Evolutionary conservation across 768 basidiomycete genomes (phyloP).

Genomic region (Neoboletus subvelutipes): DNA sequence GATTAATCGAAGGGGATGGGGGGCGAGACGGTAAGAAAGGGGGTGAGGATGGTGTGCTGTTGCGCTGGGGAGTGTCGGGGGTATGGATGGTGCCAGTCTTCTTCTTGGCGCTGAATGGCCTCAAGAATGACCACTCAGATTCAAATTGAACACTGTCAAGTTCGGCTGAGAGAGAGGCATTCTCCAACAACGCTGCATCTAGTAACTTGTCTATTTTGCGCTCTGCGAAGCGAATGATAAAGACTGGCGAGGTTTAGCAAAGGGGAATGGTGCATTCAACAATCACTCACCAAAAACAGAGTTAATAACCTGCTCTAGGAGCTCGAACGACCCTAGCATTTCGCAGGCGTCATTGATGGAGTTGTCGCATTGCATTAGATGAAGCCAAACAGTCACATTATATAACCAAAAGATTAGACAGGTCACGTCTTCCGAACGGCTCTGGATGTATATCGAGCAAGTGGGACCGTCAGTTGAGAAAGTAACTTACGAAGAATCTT

Average conservation of each 20-base stretch:
- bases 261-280: background rate
- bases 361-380: conserved; percentile 85
- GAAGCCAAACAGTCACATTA: conserved; percentile 87
- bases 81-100: conserved; percentile 37
- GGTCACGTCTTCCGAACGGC: conserved; percentile 79
- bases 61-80: conserved; percentile 33
- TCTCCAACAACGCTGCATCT: conserved; percentile 80
- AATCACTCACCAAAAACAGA: conserved; percentile 79
- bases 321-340: conserved; percentile 76
- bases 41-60: conserved; percentile 45
- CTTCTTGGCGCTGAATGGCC: conserved; percentile 68
- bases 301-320: conserved; percentile 91
- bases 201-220: conserved; percentile 83
- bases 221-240: conserved; percentile 92
- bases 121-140: conserved; percentile 91
- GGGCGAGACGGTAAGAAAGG: conserved; percentile 49
- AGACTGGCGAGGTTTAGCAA: conserved; percentile 53
- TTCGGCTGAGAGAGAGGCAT: conserved; percentile 72
- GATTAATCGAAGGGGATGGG: conserved; percentile 50
- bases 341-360: conserved; percentile 79
- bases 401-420: conserved; percentile 93
- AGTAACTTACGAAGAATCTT: conserved; percentile 76
- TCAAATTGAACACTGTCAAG: conserved; percentile 89
- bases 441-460: conserved; percentile 44
- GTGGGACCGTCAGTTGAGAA: conserved; percentile 2